Conservation (phyloP, 2,329 filamentous ascomycete genomes). For the Cercospora brassicicola region DNA sequence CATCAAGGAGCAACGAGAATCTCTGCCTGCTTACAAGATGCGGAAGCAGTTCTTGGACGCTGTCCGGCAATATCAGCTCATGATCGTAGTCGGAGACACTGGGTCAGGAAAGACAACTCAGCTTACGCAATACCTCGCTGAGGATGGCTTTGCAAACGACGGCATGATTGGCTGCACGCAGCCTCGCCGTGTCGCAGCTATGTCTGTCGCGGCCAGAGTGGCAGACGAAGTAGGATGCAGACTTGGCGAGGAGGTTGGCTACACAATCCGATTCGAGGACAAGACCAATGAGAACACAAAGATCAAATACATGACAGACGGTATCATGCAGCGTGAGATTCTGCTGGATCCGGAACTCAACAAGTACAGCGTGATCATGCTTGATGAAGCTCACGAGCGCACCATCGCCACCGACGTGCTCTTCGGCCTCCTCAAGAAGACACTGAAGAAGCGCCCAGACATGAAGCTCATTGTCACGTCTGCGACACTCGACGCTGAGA, state of each 20-base stretch:
- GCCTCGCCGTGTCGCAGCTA: constrained; percentile 92
- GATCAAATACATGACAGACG: constrained; percentile 99
- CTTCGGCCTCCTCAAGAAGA: constrained; percentile 92
- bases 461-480: constrained; percentile 95
- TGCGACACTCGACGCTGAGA: constrained; percentile 93
- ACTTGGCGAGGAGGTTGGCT: constrained; percentile 89
- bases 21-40: constrained; percentile 85
- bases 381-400: constrained; percentile 96
- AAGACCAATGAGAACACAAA: constrained; percentile 81
- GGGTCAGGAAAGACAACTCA: constrained; percentile 98
- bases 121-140: constrained; percentile 89
- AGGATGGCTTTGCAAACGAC: constrained; percentile 82
- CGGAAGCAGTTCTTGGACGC: constrained; percentile 84
- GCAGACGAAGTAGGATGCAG: constrained; percentile 91
- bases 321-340: constrained; percentile 95
- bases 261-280: constrained; percentile 97
- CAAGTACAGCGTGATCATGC: constrained; percentile 93
- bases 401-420: constrained; percentile 95
- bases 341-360: constrained; percentile 85
- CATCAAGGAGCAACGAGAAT: constrained; percentile 92
- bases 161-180: constrained; percentile 96
- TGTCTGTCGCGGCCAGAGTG: constrained; percentile 96
- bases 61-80: constrained; percentile 79
- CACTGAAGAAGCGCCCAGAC: constrained; percentile 78
- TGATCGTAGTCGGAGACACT: constrained; percentile 96